Conservation (phyloP, 768 basidiomycete species). For the Mycena galericulata region DNA sequence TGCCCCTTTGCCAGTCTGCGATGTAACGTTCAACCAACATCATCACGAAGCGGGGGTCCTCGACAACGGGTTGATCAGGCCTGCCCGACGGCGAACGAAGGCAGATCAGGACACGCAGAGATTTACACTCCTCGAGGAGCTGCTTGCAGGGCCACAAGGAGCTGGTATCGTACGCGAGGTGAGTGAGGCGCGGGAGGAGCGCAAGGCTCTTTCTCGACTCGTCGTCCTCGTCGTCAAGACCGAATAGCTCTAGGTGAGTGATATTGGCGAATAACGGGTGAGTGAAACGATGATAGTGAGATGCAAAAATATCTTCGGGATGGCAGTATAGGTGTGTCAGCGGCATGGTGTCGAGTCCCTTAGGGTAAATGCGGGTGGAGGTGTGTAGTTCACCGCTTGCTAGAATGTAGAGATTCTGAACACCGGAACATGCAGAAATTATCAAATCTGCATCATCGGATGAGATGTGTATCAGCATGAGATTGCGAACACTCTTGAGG, state of each 20-base stretch:
- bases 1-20: neutral
- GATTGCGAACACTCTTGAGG: no score
- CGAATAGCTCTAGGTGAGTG: no score
- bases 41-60: neutral
- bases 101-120: no score
- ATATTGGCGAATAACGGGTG: no score
- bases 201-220: neutral
- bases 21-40: neutral
- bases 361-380: neutral
- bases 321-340: neutral
- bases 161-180: neutral
- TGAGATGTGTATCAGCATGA: no score
- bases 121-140: neutral
- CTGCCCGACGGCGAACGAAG: neutral
- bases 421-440: no score
- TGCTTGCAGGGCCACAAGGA: neutral
- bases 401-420: no score
- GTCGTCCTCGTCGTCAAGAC: no score
- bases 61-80: neutral
- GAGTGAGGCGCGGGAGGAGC: neutral
- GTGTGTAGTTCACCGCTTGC: neutral
- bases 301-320: neutral
- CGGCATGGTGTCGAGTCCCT: neutral
- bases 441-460: no score
- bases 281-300: neutral